Percentiles rank a stretch among this genome's conserved stretches.
phyloP scores from a whole-genome alignment of 768 basidiomycete species.

The Rhodocollybia butyracea region DNA sequence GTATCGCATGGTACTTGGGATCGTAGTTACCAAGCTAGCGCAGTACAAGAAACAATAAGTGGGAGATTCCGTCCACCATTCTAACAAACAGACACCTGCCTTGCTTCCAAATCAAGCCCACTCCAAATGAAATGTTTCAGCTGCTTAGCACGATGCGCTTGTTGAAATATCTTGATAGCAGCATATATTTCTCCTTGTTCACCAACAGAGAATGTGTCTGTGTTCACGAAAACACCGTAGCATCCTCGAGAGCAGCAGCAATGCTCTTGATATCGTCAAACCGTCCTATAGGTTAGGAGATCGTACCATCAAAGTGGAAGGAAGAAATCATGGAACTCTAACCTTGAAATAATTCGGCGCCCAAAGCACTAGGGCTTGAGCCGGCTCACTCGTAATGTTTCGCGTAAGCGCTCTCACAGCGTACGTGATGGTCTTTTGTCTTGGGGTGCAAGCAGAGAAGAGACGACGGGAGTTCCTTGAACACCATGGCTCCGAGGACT shows the following conservation, averaged over 20 bases:
- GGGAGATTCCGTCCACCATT: too few relatives aligned
- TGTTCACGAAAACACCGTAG: conserved; percentile 20
- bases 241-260: conserved; percentile 29
- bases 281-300: conserved; percentile 20
- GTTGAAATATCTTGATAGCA: conserved; percentile 5
- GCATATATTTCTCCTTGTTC: conserved; percentile 1
- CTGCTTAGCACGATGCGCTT: background rate
- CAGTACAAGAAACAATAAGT: background rate
- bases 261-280: conserved; percentile 30
- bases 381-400: conserved; percentile 28
- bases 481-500: conserved; percentile 44
- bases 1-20: conserved; percentile 30
- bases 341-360: conserved; percentile 37
- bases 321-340: background rate
- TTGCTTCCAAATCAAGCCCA: conserved; percentile 3
- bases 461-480: conserved; percentile 38
- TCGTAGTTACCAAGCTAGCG: background rate
- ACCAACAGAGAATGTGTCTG: conserved; percentile 6
- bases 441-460: conserved; percentile 30
- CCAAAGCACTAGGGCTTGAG: conserved; percentile 30
- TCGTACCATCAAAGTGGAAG: background rate
- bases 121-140: conserved; percentile 6
- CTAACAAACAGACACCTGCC: background rate
- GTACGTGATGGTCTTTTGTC: conserved; percentile 39
- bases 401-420: conserved; percentile 39